These are phyloP conservation scores for Tolypocladium nubicola DNA, from an alignment of 2,329 filamentous ascomycete genomes.

Conservation along the genomic window DNA sequence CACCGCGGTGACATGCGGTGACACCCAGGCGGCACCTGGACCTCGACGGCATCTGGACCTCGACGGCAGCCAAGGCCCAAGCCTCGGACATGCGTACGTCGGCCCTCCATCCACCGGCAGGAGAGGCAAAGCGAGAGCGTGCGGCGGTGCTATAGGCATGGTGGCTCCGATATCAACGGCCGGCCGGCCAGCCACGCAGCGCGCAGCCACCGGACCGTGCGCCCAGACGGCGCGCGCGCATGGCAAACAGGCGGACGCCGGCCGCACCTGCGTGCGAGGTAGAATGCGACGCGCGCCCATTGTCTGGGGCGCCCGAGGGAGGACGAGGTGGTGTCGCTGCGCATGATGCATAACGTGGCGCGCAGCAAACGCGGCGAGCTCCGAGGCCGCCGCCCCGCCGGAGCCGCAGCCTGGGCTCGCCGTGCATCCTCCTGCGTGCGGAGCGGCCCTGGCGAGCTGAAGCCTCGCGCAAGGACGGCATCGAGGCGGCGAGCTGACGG, in stretches of 20 bases:
- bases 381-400: no score
- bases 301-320: no score
- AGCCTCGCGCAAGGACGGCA: neutral
- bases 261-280: neutral
- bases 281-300: neutral
- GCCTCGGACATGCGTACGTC: neutral
- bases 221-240: no score
- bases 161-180: neutral
- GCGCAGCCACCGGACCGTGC: neutral
- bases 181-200: no score
- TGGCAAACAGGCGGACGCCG: neutral
- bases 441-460: neutral
- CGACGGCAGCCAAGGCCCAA: neutral
- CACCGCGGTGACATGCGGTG: neutral
- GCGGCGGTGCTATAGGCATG: neutral
- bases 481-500: neutral
- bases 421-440: no score
- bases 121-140: neutral
- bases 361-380: no score
- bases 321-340: no score
- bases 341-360: no score
- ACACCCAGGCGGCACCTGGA: neutral
- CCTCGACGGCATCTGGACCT: neutral
- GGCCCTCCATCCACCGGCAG: neutral
- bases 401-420: no score